Evolutionary conservation across 1,139 yeast genomes (phyloP).

Genomic region (Lodderomyces oxycetoniae): DNA sequence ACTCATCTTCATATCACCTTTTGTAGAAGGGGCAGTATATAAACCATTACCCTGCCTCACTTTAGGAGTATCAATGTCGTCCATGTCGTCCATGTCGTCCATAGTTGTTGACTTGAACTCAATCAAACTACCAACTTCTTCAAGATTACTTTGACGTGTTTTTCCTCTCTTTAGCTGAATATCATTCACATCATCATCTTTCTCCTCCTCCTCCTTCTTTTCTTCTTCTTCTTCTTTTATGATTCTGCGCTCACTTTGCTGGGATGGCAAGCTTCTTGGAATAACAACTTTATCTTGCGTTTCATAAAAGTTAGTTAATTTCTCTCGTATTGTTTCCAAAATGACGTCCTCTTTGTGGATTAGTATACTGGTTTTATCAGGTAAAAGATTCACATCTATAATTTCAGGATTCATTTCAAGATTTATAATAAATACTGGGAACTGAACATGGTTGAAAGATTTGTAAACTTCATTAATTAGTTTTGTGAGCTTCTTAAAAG

Average conservation of each 20-base stretch:
- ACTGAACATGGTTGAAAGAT: constrained; percentile 65
- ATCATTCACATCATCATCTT: constrained; percentile 1
- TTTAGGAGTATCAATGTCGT: too few relatives aligned
- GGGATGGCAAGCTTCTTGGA: constrained; percentile 25
- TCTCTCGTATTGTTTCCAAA: constrained; percentile 46
- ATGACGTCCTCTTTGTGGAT: constrained; percentile 61
- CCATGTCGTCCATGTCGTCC: too few relatives aligned
- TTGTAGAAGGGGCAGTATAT: too few relatives aligned
- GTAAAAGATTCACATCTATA: constrained; percentile 83
- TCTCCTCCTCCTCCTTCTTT: constrained; percentile 2
- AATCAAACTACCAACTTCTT: too few relatives aligned
- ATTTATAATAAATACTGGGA: constrained; percentile 68
- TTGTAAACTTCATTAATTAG: constrained; percentile 70
- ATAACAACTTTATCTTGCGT: constrained; percentile 38
- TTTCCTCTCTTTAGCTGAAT: too few relatives aligned
- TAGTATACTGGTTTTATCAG: constrained; percentile 75
- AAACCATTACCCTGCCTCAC: too few relatives aligned
- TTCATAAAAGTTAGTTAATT: constrained; percentile 40
- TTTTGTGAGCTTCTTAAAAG: constrained; percentile 50
- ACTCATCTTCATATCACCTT: too few relatives aligned
- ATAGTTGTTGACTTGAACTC: too few relatives aligned
- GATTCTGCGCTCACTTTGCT: constrained; percentile 1
- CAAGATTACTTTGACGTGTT: too few relatives aligned
- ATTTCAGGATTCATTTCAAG: constrained; percentile 46
- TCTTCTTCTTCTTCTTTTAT: background rate